Percentiles rank a stretch among this genome's conserved stretches.
Conservation (phyloP, 2,329 filamentous ascomycete species). For the Sarocladium brachiariae region DNA sequence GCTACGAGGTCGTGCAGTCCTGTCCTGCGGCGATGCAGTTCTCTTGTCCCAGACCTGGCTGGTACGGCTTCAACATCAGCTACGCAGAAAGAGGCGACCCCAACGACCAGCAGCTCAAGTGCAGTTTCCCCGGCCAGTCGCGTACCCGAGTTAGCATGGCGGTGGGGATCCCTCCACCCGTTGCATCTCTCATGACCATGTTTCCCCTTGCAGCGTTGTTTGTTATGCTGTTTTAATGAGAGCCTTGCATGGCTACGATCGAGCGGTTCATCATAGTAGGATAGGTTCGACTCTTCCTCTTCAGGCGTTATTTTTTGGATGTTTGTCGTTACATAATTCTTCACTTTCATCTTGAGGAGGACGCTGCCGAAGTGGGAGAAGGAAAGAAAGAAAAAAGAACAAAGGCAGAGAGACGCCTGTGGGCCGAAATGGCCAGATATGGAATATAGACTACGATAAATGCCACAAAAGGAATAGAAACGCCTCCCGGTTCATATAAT, state of each 20-base stretch:
- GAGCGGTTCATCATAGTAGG: no score
- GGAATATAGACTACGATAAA: no score
- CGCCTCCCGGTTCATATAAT: no score
- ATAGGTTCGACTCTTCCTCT: background rate
- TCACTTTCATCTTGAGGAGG: no score
- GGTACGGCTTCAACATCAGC: constrained; percentile 27
- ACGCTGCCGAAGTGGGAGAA: no score
- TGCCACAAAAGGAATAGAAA: no score
- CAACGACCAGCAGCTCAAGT: constrained; percentile 21
- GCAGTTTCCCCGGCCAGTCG: constrained; percentile 32
- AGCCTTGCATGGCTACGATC: constrained; percentile 14
- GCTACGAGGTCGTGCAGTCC: constrained; percentile 75
- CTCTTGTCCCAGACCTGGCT: constrained; percentile 53
- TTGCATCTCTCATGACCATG: background rate
- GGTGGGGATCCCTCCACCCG: background rate
- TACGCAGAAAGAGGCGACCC: constrained; percentile 24
- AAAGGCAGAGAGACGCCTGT: no score
- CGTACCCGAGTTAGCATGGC: constrained; percentile 21
- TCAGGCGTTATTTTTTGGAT: constrained; percentile 1
- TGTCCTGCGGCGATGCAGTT: constrained; percentile 77
- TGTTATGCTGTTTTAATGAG: background rate
- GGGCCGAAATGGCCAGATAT: no score
- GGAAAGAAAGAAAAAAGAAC: no score
- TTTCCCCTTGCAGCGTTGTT: background rate
- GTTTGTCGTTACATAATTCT: background rate